Conservation (phyloP, 1,139 yeast species). For the Protomyces lactucae-debilis region DNA sequence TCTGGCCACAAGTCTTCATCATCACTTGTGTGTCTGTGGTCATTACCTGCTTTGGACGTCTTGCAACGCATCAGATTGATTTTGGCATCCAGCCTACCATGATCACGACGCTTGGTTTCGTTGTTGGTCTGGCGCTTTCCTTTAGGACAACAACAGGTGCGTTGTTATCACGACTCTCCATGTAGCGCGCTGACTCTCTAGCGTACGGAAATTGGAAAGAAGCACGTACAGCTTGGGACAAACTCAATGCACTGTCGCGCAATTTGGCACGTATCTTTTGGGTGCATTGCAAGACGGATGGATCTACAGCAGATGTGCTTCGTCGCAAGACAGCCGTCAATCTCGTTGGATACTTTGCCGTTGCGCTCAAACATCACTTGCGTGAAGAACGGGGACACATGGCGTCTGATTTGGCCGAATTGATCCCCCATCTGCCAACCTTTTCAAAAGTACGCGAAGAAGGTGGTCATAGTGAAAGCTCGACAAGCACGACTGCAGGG, state of each 20-base stretch:
- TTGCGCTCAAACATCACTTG: slow-evolving; percentile 32
- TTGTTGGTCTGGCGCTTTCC: slow-evolving; percentile 31
- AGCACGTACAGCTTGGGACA: slow-evolving; percentile 2
- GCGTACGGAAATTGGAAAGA: slow-evolving; percentile 14
- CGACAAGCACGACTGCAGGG: neutral
- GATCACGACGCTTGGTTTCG: slow-evolving; percentile 32
- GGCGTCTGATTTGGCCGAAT: slow-evolving; percentile 29
- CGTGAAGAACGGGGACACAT: slow-evolving; percentile 32
- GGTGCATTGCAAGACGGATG: slow-evolving; percentile 17
- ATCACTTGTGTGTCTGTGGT: slow-evolving; percentile 28
- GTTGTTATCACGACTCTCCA: slow-evolving; percentile 7
- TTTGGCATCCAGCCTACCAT: slow-evolving; percentile 30
- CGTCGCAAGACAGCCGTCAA: slow-evolving; percentile 25
- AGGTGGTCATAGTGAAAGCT: neutral
- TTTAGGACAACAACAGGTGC: slow-evolving; percentile 29
- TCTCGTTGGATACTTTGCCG: slow-evolving; percentile 29
- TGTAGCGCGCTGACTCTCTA: slow-evolving; percentile 29
- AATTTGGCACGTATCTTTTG: slow-evolving; percentile 29
- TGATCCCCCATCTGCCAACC: slow-evolving; percentile 30
- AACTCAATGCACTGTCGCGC: slow-evolving; percentile 26
- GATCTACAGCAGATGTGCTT: slow-evolving; percentile 27
- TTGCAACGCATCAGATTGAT: slow-evolving; percentile 5
- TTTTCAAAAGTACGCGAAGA: neutral
- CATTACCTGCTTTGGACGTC: slow-evolving; percentile 28
- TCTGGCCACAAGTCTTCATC: slow-evolving; percentile 29